A percentile compares a stretch with the other conserved stretches of the same genome.
Evolutionary conservation across 495 filamentous ascomycete genomes (phyloP).

Genomic region (Podospora australis): DNA sequence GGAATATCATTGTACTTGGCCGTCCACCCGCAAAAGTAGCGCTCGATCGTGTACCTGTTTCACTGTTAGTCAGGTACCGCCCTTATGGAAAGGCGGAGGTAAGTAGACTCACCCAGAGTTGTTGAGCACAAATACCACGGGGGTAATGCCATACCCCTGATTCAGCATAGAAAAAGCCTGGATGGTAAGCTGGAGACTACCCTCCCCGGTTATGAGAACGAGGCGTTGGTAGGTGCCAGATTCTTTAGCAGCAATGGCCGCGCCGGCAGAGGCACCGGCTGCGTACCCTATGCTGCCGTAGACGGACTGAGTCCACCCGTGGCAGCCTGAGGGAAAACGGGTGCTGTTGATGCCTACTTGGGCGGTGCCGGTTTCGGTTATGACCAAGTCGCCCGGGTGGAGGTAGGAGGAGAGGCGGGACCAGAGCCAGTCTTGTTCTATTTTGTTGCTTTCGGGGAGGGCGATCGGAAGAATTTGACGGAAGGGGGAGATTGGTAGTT

Average conservation of each 20-base stretch:
- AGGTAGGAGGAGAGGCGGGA: conserved; percentile 28
- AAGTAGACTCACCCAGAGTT: conserved; percentile 32
- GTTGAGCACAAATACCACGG: conserved; percentile 42
- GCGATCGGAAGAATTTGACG: neutral
- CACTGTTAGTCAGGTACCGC: neutral
- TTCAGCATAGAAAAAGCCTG: conserved; percentile 32
- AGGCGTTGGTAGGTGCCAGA: conserved; percentile 19
- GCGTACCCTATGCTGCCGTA: conserved; percentile 40
- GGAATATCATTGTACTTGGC: conserved; percentile 47
- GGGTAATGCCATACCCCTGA: conserved; percentile 27
- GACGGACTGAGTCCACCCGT: conserved; percentile 31
- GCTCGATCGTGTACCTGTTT: conserved; percentile 42
- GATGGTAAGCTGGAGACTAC: conserved; percentile 36
- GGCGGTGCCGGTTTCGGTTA: conserved; percentile 41
- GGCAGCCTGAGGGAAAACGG: conserved; percentile 20
- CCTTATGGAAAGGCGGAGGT: neutral
- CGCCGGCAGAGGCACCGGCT: conserved; percentile 29
- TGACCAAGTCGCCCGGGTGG: conserved; percentile 42
- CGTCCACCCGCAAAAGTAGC: conserved; percentile 42
- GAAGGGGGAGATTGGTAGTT: neutral
- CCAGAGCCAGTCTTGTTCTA: conserved; percentile 37
- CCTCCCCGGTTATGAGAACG: conserved; percentile 36
- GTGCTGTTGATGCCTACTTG: conserved; percentile 29
- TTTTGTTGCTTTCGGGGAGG: conserved; percentile 3
- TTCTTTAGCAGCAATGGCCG: conserved; percentile 28